A percentile compares a stretch with the other conserved stretches of the same genome.
Evolutionary conservation across 129 eudicot species (phyloP).

Genomic region (Tagetes patula): DNA sequence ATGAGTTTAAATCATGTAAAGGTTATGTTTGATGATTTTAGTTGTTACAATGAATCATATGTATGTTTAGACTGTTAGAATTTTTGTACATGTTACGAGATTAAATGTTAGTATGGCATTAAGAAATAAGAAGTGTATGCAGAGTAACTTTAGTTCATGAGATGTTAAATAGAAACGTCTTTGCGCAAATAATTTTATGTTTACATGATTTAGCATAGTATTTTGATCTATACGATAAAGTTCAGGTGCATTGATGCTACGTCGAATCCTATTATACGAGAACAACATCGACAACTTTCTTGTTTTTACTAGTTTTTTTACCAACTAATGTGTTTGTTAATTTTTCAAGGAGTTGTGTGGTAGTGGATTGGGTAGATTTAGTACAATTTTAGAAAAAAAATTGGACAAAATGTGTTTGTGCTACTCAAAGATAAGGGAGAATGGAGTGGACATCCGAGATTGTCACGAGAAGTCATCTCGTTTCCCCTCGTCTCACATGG

Average conservation of each 20-base stretch:
- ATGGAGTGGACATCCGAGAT: too few species aligned
- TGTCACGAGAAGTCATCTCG: too few species aligned
- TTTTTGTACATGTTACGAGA: conserved; percentile 30
- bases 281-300: background rate
- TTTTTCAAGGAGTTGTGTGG: background rate
- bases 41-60: too few species aligned
- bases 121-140: conserved; percentile 10
- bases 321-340: background rate
- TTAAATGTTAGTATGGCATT: conserved; percentile 9
- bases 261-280: background rate
- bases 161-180: conserved; percentile 24
- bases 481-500: too few species aligned
- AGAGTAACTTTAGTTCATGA: conserved; percentile 23
- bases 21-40: too few species aligned
- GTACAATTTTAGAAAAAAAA: too few species aligned
- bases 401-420: too few species aligned
- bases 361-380: background rate
- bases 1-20: too few species aligned
- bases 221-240: background rate
- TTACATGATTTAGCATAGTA: too few species aligned
- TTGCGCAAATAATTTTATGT: background rate
- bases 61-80: background rate
- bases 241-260: background rate
- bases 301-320: background rate
- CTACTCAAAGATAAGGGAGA: too few species aligned